phyloP scores from a whole-genome alignment of 139 green algal species.

The Volvox reticuliferus region DNA sequence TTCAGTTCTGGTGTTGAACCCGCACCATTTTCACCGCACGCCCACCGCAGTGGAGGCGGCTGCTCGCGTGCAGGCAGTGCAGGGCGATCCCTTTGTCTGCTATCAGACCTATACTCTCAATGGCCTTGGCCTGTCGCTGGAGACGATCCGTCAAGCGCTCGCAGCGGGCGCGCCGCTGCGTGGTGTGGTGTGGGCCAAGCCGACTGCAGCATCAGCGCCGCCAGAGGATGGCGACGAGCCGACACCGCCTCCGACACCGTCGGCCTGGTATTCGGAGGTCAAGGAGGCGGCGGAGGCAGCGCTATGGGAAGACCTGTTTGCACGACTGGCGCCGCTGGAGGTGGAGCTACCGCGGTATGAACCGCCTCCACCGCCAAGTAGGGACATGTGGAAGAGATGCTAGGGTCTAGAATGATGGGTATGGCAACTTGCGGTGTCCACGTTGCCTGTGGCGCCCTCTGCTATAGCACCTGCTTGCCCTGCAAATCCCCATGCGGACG shows the following conservation, averaged over 20 bases:
- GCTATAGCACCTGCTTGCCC: too few relatives aligned
- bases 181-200: slow-evolving; percentile 31
- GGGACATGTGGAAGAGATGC: not conserved
- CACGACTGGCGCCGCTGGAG: slow-evolving; percentile 38
- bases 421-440: too few relatives aligned
- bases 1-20: too few relatives aligned
- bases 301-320: slow-evolving; percentile 45
- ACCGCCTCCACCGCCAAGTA: slow-evolving; percentile 26
- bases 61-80: not conserved
- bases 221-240: not conserved
- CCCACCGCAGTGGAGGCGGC: not conserved
- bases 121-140: slow-evolving; percentile 44
- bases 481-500: too few relatives aligned
- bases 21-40: not conserved
- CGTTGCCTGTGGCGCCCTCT: too few relatives aligned
- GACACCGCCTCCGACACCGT: not conserved
- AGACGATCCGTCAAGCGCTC: slow-evolving; percentile 29
- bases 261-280: slow-evolving; percentile 37
- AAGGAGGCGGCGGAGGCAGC: slow-evolving; percentile 5
- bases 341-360: slow-evolving; percentile 41
- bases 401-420: too few relatives aligned
- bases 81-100: slow-evolving; percentile 36
- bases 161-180: slow-evolving; percentile 54
- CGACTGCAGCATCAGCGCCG: not conserved
- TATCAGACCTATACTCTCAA: slow-evolving; percentile 67